Evolutionary conservation across 1,284 basidiomycete genomes (phyloP).

Genomic region (Malassezia brasiliensis): DNA sequence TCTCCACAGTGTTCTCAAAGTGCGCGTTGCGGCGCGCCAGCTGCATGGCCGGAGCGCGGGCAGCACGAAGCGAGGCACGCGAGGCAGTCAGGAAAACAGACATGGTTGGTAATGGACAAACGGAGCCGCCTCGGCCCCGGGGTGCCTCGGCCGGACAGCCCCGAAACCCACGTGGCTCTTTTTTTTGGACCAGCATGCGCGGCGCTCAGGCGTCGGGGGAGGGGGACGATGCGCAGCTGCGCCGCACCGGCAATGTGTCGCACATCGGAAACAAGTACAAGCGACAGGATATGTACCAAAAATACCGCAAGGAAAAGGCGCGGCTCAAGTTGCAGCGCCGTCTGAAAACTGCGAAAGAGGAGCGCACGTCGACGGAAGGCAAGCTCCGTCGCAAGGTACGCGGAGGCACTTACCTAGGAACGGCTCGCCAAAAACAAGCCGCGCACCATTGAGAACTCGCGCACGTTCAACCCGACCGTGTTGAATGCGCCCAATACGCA

Average conservation of each 20-base stretch:
- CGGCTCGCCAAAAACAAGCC: constrained; percentile 75
- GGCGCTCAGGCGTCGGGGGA: not conserved
- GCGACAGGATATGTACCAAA: constrained; percentile 50
- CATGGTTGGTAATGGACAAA: constrained; percentile 20
- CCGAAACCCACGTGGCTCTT: not conserved
- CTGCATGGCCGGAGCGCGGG: constrained; percentile 21
- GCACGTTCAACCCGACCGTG: constrained; percentile 77
- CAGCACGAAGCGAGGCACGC: constrained; percentile 29
- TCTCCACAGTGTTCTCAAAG: constrained; percentile 46
- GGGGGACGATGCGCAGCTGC: not conserved
- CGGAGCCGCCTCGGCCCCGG: not conserved
- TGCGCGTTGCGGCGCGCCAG: constrained; percentile 29
- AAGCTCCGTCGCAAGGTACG: constrained; percentile 53
- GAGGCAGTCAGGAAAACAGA: constrained; percentile 31
- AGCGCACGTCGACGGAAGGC: constrained; percentile 58
- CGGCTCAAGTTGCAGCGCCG: constrained; percentile 72
- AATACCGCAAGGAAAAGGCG: constrained; percentile 66
- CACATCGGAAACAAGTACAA: constrained; percentile 49
- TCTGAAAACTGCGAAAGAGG: constrained; percentile 54
- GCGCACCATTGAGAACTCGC: constrained; percentile 82
- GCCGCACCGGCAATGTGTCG: constrained; percentile 26
- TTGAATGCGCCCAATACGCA: constrained; percentile 45
- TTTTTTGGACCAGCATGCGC: constrained; percentile 1
- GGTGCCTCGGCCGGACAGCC: not conserved
- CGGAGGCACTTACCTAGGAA: constrained; percentile 53